A percentile compares a stretch with the other conserved stretches of the same genome.
These are phyloP conservation scores for Colletotrichum trifolii DNA, from an alignment of 2,329 filamentous ascomycete species.

Conservation along the genomic window DNA sequence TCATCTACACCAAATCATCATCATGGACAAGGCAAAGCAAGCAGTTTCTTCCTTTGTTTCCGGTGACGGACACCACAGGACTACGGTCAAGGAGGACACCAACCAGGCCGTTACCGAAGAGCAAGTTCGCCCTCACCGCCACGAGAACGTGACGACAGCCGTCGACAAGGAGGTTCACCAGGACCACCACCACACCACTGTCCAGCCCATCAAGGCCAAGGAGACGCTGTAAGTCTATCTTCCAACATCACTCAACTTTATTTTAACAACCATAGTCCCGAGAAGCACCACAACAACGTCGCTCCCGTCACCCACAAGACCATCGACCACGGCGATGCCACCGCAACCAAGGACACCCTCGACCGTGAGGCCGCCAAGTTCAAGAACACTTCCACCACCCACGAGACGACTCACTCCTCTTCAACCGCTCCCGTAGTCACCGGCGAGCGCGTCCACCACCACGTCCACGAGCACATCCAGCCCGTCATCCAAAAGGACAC, in stretches of 20 bases:
- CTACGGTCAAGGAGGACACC: conserved; percentile 75
- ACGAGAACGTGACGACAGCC: conserved; percentile 71
- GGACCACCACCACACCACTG: conserved; percentile 76
- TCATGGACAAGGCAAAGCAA: conserved; percentile 74
- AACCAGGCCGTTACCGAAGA: conserved; percentile 71
- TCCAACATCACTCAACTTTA: neutral
- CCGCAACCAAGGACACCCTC: conserved; percentile 57
- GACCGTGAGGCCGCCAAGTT: conserved; percentile 59
- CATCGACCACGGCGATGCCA: conserved; percentile 69
- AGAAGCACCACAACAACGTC: conserved; percentile 71
- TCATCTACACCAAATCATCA: conserved; percentile 37
- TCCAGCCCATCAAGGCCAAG: conserved; percentile 67
- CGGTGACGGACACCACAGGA: conserved; percentile 73
- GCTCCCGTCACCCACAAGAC: conserved; percentile 69
- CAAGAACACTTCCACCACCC: conserved; percentile 43
- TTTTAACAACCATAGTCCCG: conserved; percentile 52
- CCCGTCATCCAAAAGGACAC: conserved; percentile 78
- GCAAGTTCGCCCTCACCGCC: conserved; percentile 66
- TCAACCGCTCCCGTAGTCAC: conserved; percentile 41
- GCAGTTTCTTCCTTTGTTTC: conserved; percentile 70
- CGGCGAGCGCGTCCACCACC: conserved; percentile 50
- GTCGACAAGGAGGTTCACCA: conserved; percentile 77
- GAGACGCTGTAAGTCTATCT: conserved; percentile 55
- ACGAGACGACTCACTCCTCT: conserved; percentile 43
- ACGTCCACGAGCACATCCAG: conserved; percentile 76